Conservation (phyloP, 495 filamentous ascomycete species). For the Opeltia flavorubescens region DNA sequence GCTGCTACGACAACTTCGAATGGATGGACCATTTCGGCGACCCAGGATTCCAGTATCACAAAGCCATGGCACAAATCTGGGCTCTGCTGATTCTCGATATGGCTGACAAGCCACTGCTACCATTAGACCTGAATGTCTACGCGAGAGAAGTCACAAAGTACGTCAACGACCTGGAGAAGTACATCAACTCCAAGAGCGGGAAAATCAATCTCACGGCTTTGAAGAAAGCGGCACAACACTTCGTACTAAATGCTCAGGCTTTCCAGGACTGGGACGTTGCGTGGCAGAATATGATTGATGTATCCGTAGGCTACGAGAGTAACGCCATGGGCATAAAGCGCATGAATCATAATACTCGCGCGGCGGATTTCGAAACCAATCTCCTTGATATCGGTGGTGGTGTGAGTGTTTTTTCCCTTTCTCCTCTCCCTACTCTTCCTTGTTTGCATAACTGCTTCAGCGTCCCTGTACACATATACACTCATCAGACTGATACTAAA, state of each 20-base stretch:
- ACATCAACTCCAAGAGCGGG: slow-evolving; percentile 41
- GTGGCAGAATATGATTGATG: slow-evolving; percentile 57
- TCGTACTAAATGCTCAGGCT: slow-evolving; percentile 40
- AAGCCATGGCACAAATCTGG: slow-evolving; percentile 62
- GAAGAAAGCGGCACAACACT: slow-evolving; percentile 42
- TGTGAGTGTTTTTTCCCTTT: slow-evolving; percentile 33
- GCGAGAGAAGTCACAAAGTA: slow-evolving; percentile 45
- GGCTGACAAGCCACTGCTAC: slow-evolving; percentile 62
- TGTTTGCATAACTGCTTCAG: neutral
- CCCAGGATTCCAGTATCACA: slow-evolving; percentile 72
- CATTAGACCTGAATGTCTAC: slow-evolving; percentile 73
- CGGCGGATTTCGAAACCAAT: slow-evolving; percentile 68
- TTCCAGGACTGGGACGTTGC: slow-evolving; percentile 61
- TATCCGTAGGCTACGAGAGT: slow-evolving; percentile 55
- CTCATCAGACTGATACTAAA: slow-evolving; percentile 2
- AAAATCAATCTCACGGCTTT: slow-evolving; percentile 42
- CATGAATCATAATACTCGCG: slow-evolving; percentile 52
- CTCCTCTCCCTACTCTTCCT: neutral
- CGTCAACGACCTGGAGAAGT: slow-evolving; percentile 49
- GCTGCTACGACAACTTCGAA: slow-evolving; percentile 78
- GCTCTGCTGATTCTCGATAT: slow-evolving; percentile 76
- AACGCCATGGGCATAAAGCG: slow-evolving; percentile 47
- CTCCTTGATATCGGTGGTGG: slow-evolving; percentile 69
- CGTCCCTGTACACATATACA: neutral
- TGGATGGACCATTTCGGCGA: slow-evolving; percentile 73